Evolutionary conservation across 164 flowering plant species (phyloP), one percentile per base, ranked within the genome.

Genomic region (Tinospora cordifolia): DNA sequence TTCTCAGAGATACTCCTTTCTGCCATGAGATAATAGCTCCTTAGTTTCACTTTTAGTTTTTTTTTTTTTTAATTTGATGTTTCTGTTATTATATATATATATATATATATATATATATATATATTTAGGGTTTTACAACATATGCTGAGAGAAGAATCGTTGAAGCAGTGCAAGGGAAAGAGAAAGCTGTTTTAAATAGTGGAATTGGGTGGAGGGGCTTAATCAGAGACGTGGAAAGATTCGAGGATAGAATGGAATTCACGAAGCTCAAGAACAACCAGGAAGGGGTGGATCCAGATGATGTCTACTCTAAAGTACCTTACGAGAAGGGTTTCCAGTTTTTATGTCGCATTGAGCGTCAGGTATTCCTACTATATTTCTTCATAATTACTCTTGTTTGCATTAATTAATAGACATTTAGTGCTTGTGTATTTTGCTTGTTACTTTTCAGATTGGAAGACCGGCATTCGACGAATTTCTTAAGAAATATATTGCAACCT

Each of bases 321-420:
- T 94, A 92, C 72, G 99, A 94, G 81, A 94, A 94, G 77, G 99
- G 99, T 54, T 94, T 92, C 75, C 99, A 92, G 81, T 94, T 94
- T 70, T 77, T 94, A 2, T 92, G 91, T 92, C 91, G 97, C 69
- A 92, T 94, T 68, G 99, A 94, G 74, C 93, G 92, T 22, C 90
- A 89, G 93, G 99, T 92, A 69, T 41, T 24, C 26, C n/a, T n/a
- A 21, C 62, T 39, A 0, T 39, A 6, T 25, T 64, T 1, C 63
- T 24, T 26, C 21, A 13, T 22, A 41, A 46, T 39, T 15, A 30
- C 36, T 64, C 47, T n/a, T 30, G 22, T 17, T 38, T 58, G 15
- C 58, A 51, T 67, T 7, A n/a, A n/a, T n/a, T n/a, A 17, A 40
- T 10, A 21, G 47, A 25, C 3, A 46, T 44, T 66, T 24, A 47